Evolutionary conservation across 768 basidiomycete species (phyloP), one percentile per base, ranked within the genome.

Genomic region (Dioszegia hungarica): DNA sequence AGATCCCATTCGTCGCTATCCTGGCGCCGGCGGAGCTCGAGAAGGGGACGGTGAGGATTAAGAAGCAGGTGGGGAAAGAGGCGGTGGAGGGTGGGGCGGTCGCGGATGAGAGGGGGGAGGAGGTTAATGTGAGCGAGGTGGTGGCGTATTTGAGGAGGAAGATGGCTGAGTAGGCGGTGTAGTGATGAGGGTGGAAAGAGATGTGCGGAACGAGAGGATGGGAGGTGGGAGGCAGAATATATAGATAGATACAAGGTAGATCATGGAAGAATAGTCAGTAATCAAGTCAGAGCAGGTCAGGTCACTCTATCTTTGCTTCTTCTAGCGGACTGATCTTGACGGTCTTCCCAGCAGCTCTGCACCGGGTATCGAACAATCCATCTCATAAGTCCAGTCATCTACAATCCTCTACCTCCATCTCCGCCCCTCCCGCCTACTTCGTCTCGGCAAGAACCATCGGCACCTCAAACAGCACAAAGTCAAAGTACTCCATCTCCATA

Each of bases 401-500:
- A 20, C 28, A 38, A 24, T 14, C 25, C 20, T 54, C 39, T 50
- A 29, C 31, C 52, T 39, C 10, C 37, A 52, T 40, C 50, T 27
- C 50, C 31, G 15, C 17, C 10, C 20, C 29, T 29, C 14, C 36
- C 37, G 20, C 17, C 49, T 51, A 51, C 49, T 51, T 51, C 1
- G 49, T 38, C 34, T 27, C 49, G 15, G 34, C 49, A 37, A 57
- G 10, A 12, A 95, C 88, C 87, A 88, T 91, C 29, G 90, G 90
- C 51, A 99, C 83, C 75, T 97, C 94, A 72, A 86, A 93, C 70
- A 94, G 73, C 22, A 97, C 90, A 68, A 97, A 99, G 77, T 94
- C 90, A 74, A 87, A 91, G 74, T 88, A 89, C 75, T 99, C 94
- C 74, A 93, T 88, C 71, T 99, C 95, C 81, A 99, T 83, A 34